Evolutionary conservation across 2,329 filamentous ascomycete species (phyloP), one percentile per base, ranked within the genome.

Genomic region (Aspergillus tanneri): DNA sequence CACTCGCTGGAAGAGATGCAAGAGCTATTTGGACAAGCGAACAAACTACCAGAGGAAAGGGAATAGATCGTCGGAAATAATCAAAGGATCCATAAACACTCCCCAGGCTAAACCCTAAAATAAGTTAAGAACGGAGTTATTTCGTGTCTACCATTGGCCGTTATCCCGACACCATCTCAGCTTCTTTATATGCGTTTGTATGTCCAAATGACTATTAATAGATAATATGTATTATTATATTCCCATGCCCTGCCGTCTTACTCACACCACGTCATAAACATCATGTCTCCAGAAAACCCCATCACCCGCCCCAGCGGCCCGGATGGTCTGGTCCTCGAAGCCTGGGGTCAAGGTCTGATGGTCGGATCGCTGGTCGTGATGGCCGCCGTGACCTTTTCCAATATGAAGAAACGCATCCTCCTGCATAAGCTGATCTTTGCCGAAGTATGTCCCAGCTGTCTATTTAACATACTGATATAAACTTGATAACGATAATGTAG

Each of bases 401-500:
- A 78, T 40, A 78, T 79, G 75, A 70, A 72, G 18, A 67, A 62
- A 14, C 65, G 69, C 5, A 67, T 75, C n/a, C 56, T 77, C 9
- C 61, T 79, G 7, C 76, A 79, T 53, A 78, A 77, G 53, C 62
- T 79, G 28, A 77, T 79, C 56, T 56, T 79, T 16, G 61, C 75
- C 16, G 76, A 78, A 66, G 75, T 76, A 49, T 27, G 41, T 25
- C 19, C 1, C 19, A 16, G 6, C 8, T 19, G 9, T 12, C 34
- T 7, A 23, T 21, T n/a, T 5, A 11, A 35, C 21, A 37, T 12
- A 4, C 19, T 9, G 2, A 34, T 9, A 43, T 12, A 11, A n/a
- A 1, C 9, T 19, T 80, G 78, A 69, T 83, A 12, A 54, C n/a
- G n/a, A 38, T 18, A 18, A 22, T 1, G 11, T 25, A 81, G 78